Percentiles rank a stretch among this genome's conserved stretches.
Conservation (phyloP, 2,329 filamentous ascomycete species). For the Cadophora sp. region DNA sequence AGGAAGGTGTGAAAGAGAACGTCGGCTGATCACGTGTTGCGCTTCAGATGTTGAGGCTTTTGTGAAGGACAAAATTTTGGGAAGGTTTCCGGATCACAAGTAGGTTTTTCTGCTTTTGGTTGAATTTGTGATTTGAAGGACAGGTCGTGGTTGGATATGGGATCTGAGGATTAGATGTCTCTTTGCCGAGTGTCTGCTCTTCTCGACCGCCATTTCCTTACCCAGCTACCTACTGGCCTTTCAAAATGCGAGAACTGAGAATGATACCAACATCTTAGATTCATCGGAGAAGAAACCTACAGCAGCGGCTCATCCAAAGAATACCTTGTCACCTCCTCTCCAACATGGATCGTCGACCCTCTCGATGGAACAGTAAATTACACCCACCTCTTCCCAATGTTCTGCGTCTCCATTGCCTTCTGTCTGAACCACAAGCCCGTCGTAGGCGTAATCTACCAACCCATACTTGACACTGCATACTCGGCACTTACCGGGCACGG, state of each 20-base stretch:
- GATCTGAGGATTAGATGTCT: not conserved
- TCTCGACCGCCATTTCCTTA: not conserved
- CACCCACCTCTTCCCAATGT: constrained; percentile 82
- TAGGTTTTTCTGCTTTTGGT: constrained; percentile 47
- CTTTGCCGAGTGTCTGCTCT: not conserved
- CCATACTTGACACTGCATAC: constrained; percentile 73
- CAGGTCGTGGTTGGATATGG: not conserved
- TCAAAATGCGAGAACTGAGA: not conserved
- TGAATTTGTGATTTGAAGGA: not conserved
- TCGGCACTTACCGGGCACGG: constrained; percentile 70
- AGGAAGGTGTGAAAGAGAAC: not conserved
- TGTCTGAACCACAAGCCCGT: constrained; percentile 63
- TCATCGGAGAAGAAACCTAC: constrained; percentile 80
- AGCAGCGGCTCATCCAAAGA: constrained; percentile 69
- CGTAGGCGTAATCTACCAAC: constrained; percentile 76
- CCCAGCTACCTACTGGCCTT: not conserved
- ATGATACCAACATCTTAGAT: constrained; percentile 52
- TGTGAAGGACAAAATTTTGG: constrained; percentile 64
- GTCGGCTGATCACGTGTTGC: constrained; percentile 25
- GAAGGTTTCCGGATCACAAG: constrained; percentile 70
- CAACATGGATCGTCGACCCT: constrained; percentile 80
- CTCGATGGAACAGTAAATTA: constrained; percentile 82
- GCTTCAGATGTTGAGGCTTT: constrained; percentile 72
- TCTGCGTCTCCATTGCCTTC: constrained; percentile 79
- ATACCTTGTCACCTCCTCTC: constrained; percentile 68